Evolutionary conservation across 2,329 filamentous ascomycete species (phyloP), one percentile per base, ranked within the genome.

Genomic region (Stemphylium lycopersici): DNA sequence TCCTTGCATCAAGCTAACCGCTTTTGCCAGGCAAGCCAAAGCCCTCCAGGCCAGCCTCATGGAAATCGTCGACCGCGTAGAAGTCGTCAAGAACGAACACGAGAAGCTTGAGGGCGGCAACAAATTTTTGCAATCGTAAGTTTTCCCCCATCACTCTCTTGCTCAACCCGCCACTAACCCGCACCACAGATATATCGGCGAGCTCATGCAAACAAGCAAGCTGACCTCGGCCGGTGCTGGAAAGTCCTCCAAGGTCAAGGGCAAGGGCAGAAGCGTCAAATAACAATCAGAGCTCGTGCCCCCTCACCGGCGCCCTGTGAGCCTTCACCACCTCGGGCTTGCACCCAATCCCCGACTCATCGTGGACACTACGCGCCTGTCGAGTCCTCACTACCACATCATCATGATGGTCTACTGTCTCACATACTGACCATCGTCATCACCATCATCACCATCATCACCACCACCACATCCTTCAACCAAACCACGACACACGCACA

Each of bases 41-140:
- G 85, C 87, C 41, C 81, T 98, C 24, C 95, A 99, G 77, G 90
- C 92, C 48, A 96, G 91, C 24, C 85, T 99, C 31, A 83, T 96
- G 58, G 90, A 89, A 59, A 89, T 98, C 38, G 91, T 96, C 63
- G 91, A 96, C 76, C 90, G 92, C 46, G 96, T 98, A 73, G 95
- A 99, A 72, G 90, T 91, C 26, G 93, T 98, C 61, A 91, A 92
- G 76, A 89, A 90, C 66, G 93, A 98, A 72, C 93, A 99, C 72
- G 91, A 97, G 78, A 97, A 96, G 77, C 86, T 99, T 49, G 93
- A 98, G 76, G 95, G 85, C 75, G 93, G 97, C 76, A 99, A 99
- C 82, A 93, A 92, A 70, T 97, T 98, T 71, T 79, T 99, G 42
- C 93, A 98, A 76, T 81, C 80, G 80, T 82, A 69, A 50, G 79